These are phyloP conservation scores for Colletotrichum euphorbiae DNA, from an alignment of 2,329 filamentous ascomycete species.

Conservation along the genomic window DNA sequence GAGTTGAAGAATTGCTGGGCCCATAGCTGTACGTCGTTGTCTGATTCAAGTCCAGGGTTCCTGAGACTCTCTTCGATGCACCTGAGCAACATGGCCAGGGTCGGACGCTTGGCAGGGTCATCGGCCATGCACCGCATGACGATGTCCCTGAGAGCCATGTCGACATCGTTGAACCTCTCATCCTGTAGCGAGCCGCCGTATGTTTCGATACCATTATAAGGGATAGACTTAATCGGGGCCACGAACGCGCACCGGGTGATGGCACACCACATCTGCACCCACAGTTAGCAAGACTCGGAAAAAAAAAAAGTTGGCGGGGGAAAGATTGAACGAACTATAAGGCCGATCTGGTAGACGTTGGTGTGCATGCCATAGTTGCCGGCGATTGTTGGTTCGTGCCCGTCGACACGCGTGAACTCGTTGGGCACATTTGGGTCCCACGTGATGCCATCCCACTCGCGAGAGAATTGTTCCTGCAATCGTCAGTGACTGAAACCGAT, in stretches of 20 bases:
- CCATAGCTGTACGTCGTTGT: slow-evolving; percentile 38
- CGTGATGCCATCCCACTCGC: slow-evolving; percentile 31
- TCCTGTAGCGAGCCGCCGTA: slow-evolving; percentile 34
- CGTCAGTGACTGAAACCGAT: neutral
- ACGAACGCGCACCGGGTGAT: slow-evolving; percentile 24
- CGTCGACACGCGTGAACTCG: slow-evolving; percentile 6
- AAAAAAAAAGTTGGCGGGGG: too few species aligned
- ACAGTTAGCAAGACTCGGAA: neutral
- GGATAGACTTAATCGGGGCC: neutral
- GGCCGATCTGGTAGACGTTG: slow-evolving; percentile 41
- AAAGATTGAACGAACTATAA: slow-evolving; percentile 27
- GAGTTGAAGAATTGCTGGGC: slow-evolving; percentile 24
- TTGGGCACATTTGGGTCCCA: neutral
- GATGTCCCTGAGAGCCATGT: slow-evolving; percentile 42
- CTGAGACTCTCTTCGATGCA: slow-evolving; percentile 41
- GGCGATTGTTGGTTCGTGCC: slow-evolving; percentile 30
- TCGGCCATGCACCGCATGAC: slow-evolving; percentile 45
- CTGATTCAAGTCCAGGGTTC: slow-evolving; percentile 23
- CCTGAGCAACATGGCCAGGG: slow-evolving; percentile 41
- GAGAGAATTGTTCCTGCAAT: slow-evolving; percentile 40
- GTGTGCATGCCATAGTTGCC: slow-evolving; percentile 41
- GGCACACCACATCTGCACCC: slow-evolving; percentile 36
- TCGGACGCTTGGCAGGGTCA: slow-evolving; percentile 45
- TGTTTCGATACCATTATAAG: slow-evolving; percentile 3
- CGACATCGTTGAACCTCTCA: slow-evolving; percentile 35